A percentile compares a stretch with the other conserved stretches of the same genome.
phyloP scores from a whole-genome alignment of 2,329 filamentous ascomycete species.

The Cladosporium oxysporum region DNA sequence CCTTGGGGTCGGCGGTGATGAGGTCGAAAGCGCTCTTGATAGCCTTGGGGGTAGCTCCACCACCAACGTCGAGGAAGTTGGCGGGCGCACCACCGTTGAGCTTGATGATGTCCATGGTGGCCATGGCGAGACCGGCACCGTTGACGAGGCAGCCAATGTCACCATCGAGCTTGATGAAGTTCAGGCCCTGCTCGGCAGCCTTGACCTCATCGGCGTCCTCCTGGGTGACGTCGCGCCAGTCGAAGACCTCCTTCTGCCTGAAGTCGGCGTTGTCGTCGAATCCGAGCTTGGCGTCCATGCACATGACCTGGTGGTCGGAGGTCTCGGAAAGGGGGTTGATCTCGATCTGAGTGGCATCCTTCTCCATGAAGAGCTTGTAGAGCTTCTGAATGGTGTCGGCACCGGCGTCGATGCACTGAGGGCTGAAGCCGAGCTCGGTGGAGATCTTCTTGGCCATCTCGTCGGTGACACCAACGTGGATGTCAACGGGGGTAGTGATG shows the following conservation, averaged over 20 bases:
- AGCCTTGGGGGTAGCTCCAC: slow-evolving; percentile 92
- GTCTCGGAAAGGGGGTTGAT: slow-evolving; percentile 99
- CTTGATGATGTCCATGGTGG: slow-evolving; percentile 99
- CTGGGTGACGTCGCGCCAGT: slow-evolving; percentile 90
- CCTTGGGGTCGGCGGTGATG: slow-evolving; percentile 97
- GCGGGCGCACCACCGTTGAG: slow-evolving; percentile 93
- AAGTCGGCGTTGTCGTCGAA: slow-evolving; percentile 99
- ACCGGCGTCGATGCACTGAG: slow-evolving; percentile 94
- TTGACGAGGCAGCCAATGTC: slow-evolving; percentile 99
- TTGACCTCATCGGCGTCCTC: slow-evolving; percentile 98
- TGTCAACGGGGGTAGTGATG: slow-evolving; percentile 88
- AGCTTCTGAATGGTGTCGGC: slow-evolving; percentile 98
- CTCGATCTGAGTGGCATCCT: slow-evolving; percentile 98
- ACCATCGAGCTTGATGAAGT: slow-evolving; percentile 99
- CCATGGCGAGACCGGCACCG: slow-evolving; percentile 98
- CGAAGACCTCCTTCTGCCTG: slow-evolving; percentile 95
- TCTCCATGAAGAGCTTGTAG: slow-evolving; percentile 98
- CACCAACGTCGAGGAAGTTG: slow-evolving; percentile 98
- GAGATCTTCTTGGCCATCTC: slow-evolving; percentile 90
- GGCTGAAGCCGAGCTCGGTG: slow-evolving; percentile 90
- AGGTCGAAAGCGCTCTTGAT: slow-evolving; percentile 98
- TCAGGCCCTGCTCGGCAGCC: slow-evolving; percentile 88
- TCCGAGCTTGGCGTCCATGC: slow-evolving; percentile 98
- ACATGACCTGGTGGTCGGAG: slow-evolving; percentile 94
- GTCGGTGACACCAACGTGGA: slow-evolving; percentile 92